These are phyloP conservation scores for Fusarium luffae DNA, from an alignment of 2,329 filamentous ascomycete genomes.

Conservation along the genomic window DNA sequence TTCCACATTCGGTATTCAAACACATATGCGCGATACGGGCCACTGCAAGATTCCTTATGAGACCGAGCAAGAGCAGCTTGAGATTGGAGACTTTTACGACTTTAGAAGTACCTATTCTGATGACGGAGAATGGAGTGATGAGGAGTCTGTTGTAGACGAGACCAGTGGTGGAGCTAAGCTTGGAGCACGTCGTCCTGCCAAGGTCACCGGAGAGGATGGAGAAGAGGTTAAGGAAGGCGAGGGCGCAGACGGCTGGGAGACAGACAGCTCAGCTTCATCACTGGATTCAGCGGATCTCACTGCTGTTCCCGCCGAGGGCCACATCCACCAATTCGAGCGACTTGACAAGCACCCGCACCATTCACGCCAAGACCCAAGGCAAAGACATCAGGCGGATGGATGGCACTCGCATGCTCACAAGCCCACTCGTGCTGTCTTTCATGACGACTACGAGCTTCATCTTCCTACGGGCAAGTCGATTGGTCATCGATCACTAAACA, in stretches of 20 bases:
- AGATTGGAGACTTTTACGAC: conserved; percentile 96
- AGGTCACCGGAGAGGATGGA: conserved; percentile 62
- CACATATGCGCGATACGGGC: conserved; percentile 96
- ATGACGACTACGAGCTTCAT: conserved; percentile 94
- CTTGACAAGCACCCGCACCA: conserved; percentile 81
- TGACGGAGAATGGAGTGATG: conserved; percentile 71
- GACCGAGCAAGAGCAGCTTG: conserved; percentile 88
- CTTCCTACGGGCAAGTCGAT: conserved; percentile 89
- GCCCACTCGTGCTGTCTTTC: conserved; percentile 78
- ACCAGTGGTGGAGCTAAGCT: conserved; percentile 73
- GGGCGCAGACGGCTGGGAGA: conserved; percentile 89
- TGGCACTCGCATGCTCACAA: conserved; percentile 88
- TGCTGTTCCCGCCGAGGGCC: conserved; percentile 79
- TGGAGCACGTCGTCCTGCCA: conserved; percentile 67
- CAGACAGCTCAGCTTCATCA: conserved; percentile 89
- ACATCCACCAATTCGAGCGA: conserved; percentile 76
- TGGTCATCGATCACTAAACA: conserved; percentile 87
- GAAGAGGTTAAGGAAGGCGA: conserved; percentile 64
- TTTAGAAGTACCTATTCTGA: conserved; percentile 97
- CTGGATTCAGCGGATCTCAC: conserved; percentile 87
- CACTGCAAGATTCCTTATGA: conserved; percentile 97
- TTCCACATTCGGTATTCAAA: conserved; percentile 84
- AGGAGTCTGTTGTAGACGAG: conserved; percentile 56
- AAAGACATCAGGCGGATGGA: conserved; percentile 79
- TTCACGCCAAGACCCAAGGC: conserved; percentile 74